Conservation (phyloP, 345 rosid genomes). For the Euphorbia tirucalli region DNA sequence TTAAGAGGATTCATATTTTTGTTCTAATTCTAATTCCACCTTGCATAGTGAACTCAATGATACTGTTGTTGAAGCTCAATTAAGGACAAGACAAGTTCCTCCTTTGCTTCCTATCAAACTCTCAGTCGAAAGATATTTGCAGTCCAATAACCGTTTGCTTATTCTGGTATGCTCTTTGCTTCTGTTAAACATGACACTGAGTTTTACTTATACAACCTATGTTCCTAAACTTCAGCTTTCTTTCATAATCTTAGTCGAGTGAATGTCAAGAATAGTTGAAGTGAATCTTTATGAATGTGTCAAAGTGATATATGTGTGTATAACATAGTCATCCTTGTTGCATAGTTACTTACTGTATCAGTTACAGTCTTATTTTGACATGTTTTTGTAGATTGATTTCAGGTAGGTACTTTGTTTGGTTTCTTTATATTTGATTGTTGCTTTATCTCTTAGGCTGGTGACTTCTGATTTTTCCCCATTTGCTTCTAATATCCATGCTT, state of each 20-base stretch:
- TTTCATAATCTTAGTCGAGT: not conserved
- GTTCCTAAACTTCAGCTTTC: constrained; percentile 2
- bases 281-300: not conserved
- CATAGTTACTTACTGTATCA: not conserved
- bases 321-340: not conserved
- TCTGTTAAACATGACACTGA: constrained; percentile 7
- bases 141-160: constrained; percentile 45
- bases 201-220: not conserved
- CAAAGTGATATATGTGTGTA: not conserved
- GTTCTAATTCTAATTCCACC: not conserved
- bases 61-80: constrained; percentile 55
- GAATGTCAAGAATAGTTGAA: not conserved
- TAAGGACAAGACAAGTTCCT: constrained; percentile 49
- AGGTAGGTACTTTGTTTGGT: not conserved
- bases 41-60: constrained; percentile 55
- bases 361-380: not conserved
- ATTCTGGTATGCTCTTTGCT: constrained; percentile 38
- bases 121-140: constrained; percentile 36
- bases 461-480: not conserved
- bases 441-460: not conserved
- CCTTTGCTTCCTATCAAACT: constrained; percentile 45
- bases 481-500: not conserved
- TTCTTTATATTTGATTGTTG: not conserved
- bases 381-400: not conserved
- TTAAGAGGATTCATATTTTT: not conserved